Evolutionary conservation across 345 rosid species (phyloP).

Genomic region (Acer negundo): DNA sequence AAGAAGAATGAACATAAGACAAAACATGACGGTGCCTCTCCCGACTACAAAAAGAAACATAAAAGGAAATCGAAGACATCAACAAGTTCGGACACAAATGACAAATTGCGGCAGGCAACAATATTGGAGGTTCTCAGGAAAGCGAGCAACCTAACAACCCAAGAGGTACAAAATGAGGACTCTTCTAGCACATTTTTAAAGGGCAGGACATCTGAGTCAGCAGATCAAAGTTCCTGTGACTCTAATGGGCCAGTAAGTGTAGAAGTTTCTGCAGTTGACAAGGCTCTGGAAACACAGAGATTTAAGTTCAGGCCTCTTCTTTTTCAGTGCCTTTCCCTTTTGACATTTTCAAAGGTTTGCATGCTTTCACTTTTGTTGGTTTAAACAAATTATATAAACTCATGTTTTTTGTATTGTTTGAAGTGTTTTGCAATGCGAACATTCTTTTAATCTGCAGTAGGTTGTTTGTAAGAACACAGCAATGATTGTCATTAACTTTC

Average conservation of each 20-base stretch:
- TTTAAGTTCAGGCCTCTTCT: conserved; percentile 80
- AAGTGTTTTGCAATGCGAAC: not conserved
- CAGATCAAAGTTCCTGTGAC: conserved; percentile 34
- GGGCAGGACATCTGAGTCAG: conserved; percentile 30
- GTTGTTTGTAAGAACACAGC: not conserved
- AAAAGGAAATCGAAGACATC: conserved; percentile 43
- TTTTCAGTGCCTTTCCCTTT: conserved; percentile 57
- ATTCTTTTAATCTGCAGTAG: not conserved
- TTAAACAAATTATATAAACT: not conserved
- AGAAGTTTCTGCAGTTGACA: conserved; percentile 58
- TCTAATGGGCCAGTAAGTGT: conserved; percentile 39
- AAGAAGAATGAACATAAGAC: conserved; percentile 47
- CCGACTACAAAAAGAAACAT: conserved; percentile 39
- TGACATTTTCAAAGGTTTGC: conserved; percentile 65
- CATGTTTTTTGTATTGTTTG: not conserved
- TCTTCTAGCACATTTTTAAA: conserved; percentile 34
- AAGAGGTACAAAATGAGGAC: conserved; percentile 47
- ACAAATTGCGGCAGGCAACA: conserved; percentile 58
- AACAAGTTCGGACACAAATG: conserved; percentile 36
- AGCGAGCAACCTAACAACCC: conserved; percentile 49
- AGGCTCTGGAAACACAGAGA: conserved; percentile 61
- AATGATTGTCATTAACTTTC: not conserved
- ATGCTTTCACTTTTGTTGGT: conserved; percentile 15
- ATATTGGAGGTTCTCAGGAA: conserved; percentile 57
- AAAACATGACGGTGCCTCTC: conserved; percentile 34